These are phyloP conservation scores for Cyclotella choctawhatcheeana DNA, from an alignment of 108 stramenopile species.

Conservation along the genomic window DNA sequence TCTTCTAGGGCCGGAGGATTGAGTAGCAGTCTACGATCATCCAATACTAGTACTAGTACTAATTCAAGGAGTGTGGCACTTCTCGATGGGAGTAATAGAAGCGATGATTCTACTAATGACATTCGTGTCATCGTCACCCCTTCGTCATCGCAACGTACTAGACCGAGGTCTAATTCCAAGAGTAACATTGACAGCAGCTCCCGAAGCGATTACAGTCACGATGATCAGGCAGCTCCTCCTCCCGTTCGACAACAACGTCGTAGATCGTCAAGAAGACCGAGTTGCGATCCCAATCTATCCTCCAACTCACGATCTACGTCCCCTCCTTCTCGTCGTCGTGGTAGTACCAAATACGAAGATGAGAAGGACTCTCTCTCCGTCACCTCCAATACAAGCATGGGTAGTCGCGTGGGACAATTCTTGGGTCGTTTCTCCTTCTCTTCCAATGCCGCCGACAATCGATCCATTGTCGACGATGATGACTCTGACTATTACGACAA, in stretches of 20 bases:
- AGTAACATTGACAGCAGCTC: background rate
- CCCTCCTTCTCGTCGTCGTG: background rate
- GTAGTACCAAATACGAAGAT: background rate
- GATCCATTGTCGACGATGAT: background rate
- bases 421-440: constrained; percentile 11
- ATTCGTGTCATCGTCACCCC: background rate
- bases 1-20: background rate
- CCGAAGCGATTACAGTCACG: background rate
- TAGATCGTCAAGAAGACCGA: background rate
- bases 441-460: constrained; percentile 11
- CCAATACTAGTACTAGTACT: background rate
- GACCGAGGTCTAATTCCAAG: background rate
- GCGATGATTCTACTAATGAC: background rate
- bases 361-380: background rate
- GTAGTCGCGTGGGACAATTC: background rate
- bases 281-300: background rate
- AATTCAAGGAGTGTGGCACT: no score
- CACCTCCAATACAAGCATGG: background rate
- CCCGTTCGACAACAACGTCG: background rate
- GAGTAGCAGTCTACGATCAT: background rate
- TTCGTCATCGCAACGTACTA: background rate
- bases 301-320: background rate
- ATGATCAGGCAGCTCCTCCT: background rate
- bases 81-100: background rate
- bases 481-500: background rate